These are phyloP conservation scores for Saccharomycopsis amapae DNA, from an alignment of 805 yeast genomes.

Conservation along the genomic window DNA sequence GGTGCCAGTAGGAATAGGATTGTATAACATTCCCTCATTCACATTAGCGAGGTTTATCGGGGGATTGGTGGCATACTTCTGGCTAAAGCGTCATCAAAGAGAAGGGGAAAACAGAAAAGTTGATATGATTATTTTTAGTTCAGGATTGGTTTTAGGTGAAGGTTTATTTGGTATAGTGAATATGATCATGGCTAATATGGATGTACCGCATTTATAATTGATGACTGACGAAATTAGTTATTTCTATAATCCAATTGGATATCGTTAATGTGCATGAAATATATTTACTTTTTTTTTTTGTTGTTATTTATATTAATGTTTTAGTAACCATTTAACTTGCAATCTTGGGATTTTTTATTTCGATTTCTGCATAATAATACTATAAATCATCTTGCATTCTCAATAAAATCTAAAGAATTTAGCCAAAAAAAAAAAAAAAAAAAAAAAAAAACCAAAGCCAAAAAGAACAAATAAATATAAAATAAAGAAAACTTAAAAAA, in stretches of 20 bases:
- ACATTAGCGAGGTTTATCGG: conserved; percentile 91
- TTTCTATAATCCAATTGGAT: no score
- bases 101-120: conserved; percentile 46
- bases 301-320: neutral
- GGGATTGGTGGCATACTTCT: conserved; percentile 58
- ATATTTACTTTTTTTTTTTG: no score
- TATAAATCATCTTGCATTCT: neutral
- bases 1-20: conserved; percentile 95
- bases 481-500: neutral
- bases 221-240: neutral
- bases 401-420: neutral
- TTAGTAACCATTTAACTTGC: neutral
- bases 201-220: conserved; percentile 50
- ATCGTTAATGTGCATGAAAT: no score
- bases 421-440: conserved; percentile 3
- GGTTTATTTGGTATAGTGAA: conserved; percentile 81
- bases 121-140: conserved; percentile 76
- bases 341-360: neutral
- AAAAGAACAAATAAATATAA: neutral
- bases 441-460: neutral
- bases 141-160: conserved; percentile 91
- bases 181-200: conserved; percentile 66
- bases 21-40: conserved; percentile 88
- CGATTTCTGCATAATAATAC: neutral
- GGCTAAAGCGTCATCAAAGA: conserved; percentile 40